These are phyloP conservation scores for Phytopythium boreale DNA, from an alignment of 352 stramenopile genomes.

Conservation along the genomic window DNA sequence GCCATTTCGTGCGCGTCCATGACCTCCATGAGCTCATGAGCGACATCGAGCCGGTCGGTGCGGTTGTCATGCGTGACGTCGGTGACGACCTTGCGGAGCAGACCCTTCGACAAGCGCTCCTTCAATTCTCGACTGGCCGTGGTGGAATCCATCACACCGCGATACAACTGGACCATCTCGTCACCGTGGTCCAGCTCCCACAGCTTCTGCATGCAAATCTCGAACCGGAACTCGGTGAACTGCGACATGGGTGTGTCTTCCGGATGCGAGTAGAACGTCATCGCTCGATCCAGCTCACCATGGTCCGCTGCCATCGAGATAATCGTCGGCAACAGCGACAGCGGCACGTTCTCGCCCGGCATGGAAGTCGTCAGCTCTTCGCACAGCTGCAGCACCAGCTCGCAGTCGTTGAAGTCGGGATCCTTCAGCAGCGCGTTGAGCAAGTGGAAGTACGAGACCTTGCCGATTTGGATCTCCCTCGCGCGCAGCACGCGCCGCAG, in stretches of 20 bases:
- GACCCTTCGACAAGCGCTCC: constrained; percentile 54
- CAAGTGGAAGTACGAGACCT: constrained; percentile 58
- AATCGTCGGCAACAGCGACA: constrained; percentile 51
- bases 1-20: constrained; percentile 59
- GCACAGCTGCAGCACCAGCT: constrained; percentile 48
- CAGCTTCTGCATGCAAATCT: constrained; percentile 63
- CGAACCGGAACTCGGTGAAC: constrained; percentile 62
- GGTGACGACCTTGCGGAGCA: constrained; percentile 48
- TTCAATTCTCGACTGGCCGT: constrained; percentile 40
- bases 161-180: constrained; percentile 58
- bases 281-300: constrained; percentile 48
- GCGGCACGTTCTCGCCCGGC: constrained; percentile 33
- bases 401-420: constrained; percentile 41
- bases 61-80: constrained; percentile 34
- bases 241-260: constrained; percentile 30
- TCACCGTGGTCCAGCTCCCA: constrained; percentile 35
- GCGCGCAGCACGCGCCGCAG: constrained; percentile 33
- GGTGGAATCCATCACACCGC: constrained; percentile 38
- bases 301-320: constrained; percentile 57
- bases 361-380: constrained; percentile 43
- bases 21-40: constrained; percentile 43
- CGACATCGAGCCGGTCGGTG: constrained; percentile 27
- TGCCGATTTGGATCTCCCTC: constrained; percentile 32
- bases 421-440: constrained; percentile 56
- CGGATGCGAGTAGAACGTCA: constrained; percentile 57